A percentile compares a stretch with the other conserved stretches of the same genome.
These are phyloP conservation scores for Diplotaxis tenuifolia DNA, from an alignment of 345 rosid genomes.

Conservation along the genomic window DNA sequence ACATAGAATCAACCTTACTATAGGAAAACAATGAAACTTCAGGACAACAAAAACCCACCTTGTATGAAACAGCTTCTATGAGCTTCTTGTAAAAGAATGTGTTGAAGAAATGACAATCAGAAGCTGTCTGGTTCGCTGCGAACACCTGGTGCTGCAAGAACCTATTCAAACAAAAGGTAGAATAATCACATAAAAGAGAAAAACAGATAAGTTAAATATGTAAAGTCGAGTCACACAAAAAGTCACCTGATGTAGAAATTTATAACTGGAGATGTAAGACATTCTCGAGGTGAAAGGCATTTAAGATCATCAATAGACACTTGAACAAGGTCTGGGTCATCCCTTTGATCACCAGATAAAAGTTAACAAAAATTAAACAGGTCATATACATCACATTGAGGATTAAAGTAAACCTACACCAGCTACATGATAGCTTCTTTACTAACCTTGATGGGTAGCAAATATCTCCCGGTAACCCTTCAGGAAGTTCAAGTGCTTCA, in stretches of 20 bases:
- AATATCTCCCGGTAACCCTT: slow-evolving; percentile 54
- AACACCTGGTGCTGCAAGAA: slow-evolving; percentile 62
- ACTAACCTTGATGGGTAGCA: slow-evolving; percentile 74
- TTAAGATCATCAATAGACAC: slow-evolving; percentile 56
- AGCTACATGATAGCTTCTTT: background rate
- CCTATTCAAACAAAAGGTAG: slow-evolving; percentile 39
- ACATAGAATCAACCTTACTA: background rate
- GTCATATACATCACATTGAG: background rate
- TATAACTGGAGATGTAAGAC: slow-evolving; percentile 72
- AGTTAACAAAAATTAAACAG: background rate
- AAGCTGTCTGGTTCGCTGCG: slow-evolving; percentile 44
- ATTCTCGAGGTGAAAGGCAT: slow-evolving; percentile 68
- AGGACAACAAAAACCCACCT: slow-evolving; percentile 46
- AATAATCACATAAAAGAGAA: slow-evolving; percentile 2
- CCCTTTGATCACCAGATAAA: slow-evolving; percentile 46
- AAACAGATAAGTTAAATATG: background rate
- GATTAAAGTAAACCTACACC: slow-evolving; percentile 7
- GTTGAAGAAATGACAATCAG: slow-evolving; percentile 70
- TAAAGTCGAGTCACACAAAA: background rate
- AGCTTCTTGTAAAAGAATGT: slow-evolving; percentile 90
- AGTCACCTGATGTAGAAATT: slow-evolving; percentile 82
- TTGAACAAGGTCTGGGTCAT: slow-evolving; percentile 65
- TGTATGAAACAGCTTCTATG: slow-evolving; percentile 69
- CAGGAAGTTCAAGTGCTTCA: slow-evolving; percentile 42
- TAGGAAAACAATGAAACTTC: background rate